Percentiles rank a stretch among this genome's conserved stretches.
Evolutionary conservation across 805 yeast genomes (phyloP).

Genomic region (Zygotorulaspora danielsina): DNA sequence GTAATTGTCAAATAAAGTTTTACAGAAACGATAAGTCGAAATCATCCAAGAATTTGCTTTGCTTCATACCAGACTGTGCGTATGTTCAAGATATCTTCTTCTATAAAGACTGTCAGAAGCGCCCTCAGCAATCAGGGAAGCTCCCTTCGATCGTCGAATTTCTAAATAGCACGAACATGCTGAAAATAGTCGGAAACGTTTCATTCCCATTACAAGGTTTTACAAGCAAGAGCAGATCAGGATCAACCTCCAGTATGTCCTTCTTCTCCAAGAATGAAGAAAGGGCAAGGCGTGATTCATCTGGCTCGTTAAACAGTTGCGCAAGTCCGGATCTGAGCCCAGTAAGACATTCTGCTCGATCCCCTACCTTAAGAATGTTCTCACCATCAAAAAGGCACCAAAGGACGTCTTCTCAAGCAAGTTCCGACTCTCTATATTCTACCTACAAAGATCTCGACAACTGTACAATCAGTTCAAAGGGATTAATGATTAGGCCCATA

Average conservation of each 20-base stretch:
- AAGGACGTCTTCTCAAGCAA: conserved; percentile 14
- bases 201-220: conserved; percentile 12
- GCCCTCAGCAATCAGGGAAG: background rate
- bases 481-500: conserved; percentile 54
- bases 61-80: conserved; percentile 30
- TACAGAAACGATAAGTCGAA: conserved; percentile 28
- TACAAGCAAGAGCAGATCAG: conserved; percentile 7
- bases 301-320: conserved; percentile 2
- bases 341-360: conserved; percentile 4
- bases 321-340: background rate
- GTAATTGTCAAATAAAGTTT: conserved; percentile 29
- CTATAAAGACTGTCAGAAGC: conserved; percentile 14
- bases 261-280: conserved; percentile 6
- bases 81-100: conserved; percentile 30
- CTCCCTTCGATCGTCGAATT: conserved; percentile 5
- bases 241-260: conserved; percentile 14
- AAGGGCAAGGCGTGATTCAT: conserved; percentile 6
- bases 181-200: conserved; percentile 26
- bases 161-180: conserved; percentile 15
- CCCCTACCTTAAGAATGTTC: conserved; percentile 13
- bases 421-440: conserved; percentile 12
- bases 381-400: conserved; percentile 16
- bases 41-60: conserved; percentile 25
- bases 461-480: conserved; percentile 15
- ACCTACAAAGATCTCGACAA: conserved; percentile 7